These are phyloP conservation scores for Kodamaea hsintzibuensis DNA, from an alignment of 805 yeast genomes.

Conservation along the genomic window DNA sequence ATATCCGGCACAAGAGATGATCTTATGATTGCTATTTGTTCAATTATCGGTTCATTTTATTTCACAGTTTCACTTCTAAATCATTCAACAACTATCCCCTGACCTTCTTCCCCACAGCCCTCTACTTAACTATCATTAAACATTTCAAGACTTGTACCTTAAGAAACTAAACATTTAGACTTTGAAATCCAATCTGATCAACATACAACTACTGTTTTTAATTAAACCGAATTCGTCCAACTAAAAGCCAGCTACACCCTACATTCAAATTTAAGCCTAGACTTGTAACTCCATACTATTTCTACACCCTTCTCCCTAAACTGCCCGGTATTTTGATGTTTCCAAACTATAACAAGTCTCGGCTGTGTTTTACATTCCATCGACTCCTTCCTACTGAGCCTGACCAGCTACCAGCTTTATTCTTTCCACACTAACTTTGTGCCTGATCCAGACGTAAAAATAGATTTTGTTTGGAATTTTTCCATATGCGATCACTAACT, in stretches of 20 bases:
- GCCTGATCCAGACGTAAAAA: constrained; percentile 5
- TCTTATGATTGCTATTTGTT: too few species aligned
- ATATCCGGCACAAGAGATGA: too few species aligned
- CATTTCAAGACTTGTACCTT: too few species aligned
- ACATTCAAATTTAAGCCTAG: background rate
- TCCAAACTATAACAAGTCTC: background rate
- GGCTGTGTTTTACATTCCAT: constrained; percentile 1
- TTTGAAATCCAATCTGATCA: background rate
- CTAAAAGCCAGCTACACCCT: background rate
- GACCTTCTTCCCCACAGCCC: too few species aligned
- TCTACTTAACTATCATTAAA: too few species aligned
- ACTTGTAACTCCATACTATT: too few species aligned
- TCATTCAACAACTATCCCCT: too few species aligned
- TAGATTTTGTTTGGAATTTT: constrained; percentile 5
- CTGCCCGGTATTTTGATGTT: background rate
- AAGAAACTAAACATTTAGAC: too few species aligned
- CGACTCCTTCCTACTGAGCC: background rate
- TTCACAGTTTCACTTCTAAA: too few species aligned
- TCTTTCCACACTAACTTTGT: constrained; percentile 2
- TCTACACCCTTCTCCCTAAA: background rate
- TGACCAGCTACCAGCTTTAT: background rate
- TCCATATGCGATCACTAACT: background rate
- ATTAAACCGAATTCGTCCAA: background rate
- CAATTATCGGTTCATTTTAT: too few species aligned
- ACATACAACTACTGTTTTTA: background rate